Conservation (phyloP, 228 moss, liverwort and hornwort species). For the Sphagnum magellanicum region DNA sequence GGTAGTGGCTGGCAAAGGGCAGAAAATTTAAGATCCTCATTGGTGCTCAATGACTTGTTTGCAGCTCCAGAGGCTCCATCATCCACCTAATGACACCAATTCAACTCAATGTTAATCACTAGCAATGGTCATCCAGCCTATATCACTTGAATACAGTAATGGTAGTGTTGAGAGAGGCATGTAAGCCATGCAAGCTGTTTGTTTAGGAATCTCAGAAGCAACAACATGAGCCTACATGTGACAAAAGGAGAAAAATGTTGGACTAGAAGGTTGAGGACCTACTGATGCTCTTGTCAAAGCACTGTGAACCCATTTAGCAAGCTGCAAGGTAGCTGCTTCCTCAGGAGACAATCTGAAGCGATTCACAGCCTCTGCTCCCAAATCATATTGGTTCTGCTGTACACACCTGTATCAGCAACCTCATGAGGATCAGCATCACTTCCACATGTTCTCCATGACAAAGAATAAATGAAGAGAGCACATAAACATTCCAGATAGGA, state of each 20-base stretch:
- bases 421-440: neutral
- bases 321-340: constrained; percentile 87
- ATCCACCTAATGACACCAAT: constrained; percentile 47
- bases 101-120: neutral
- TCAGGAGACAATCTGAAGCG: constrained; percentile 75
- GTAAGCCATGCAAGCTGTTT: no score
- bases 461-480: no score
- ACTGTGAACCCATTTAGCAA: constrained; percentile 81
- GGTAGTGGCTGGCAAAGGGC: constrained; percentile 48
- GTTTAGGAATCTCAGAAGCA: no score
- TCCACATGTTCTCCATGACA: no score
- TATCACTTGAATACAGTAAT: no score
- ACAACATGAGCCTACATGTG: no score
- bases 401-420: constrained; percentile 59
- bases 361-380: constrained; percentile 89
- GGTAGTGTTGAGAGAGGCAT: no score
- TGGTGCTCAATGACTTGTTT: constrained; percentile 52
- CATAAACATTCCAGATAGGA: neutral
- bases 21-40: constrained; percentile 54
- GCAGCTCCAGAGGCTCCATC: constrained; percentile 44
- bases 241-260: no score
- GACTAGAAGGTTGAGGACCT: constrained; percentile 7
- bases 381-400: constrained; percentile 84
- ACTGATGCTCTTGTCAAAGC: constrained; percentile 62
- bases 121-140: no score